A percentile compares a stretch with the other conserved stretches of the same genome.
phyloP scores from a whole-genome alignment of 139 green algal genomes.

The Raphidocelis subcapitata region DNA sequence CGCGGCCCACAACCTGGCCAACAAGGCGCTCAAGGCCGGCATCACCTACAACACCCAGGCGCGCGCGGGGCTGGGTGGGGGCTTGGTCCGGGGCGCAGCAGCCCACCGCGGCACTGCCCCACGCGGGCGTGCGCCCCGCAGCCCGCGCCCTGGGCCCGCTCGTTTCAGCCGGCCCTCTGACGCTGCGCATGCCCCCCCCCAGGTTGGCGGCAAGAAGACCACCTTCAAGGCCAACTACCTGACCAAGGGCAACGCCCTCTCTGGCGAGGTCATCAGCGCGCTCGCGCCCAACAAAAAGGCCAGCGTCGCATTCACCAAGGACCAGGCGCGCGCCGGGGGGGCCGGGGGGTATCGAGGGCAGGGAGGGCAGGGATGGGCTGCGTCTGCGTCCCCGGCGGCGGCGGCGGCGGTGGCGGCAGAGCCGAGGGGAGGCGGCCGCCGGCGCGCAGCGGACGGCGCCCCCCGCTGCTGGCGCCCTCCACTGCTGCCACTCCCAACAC shows the following conservation, averaged over 20 bases:
- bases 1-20: constrained; percentile 16
- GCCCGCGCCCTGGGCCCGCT: background rate
- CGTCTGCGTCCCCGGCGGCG: too few species aligned
- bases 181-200: too few species aligned
- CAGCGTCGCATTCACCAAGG: constrained; percentile 18
- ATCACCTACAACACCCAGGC: constrained; percentile 22
- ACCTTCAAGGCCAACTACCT: constrained; percentile 28
- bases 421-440: too few species aligned
- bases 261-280: constrained; percentile 17
- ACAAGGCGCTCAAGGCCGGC: constrained; percentile 25
- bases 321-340: background rate
- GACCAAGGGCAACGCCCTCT: constrained; percentile 8
- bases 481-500: too few species aligned
- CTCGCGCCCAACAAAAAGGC: constrained; percentile 34
- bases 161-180: too few species aligned
- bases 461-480: too few species aligned
- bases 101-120: background rate
- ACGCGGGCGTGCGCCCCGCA: background rate
- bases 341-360: too few species aligned
- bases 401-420: too few species aligned
- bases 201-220: background rate
- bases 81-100: too few species aligned
- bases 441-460: too few species aligned
- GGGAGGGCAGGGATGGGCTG: too few species aligned
- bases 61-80: too few species aligned